Percentiles rank a stretch among this genome's conserved stretches.
phyloP scores from a whole-genome alignment of 2,329 filamentous ascomycete genomes.

The Camillea tinctor region DNA sequence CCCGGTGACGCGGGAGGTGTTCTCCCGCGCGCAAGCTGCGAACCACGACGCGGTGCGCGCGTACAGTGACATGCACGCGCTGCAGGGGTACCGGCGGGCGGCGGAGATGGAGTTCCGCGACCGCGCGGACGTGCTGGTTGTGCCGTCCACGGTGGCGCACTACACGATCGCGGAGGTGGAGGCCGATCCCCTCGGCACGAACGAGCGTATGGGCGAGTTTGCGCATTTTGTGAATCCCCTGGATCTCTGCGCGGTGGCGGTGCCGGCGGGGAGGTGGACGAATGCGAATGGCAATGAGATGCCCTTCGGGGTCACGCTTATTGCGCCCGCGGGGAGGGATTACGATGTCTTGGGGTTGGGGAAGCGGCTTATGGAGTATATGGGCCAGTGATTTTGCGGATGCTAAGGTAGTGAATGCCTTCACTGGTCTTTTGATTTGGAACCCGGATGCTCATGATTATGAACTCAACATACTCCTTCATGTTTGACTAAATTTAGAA shows the following conservation, averaged over 20 bases:
- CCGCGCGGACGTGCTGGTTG: slow-evolving; percentile 45
- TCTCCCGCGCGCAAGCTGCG: neutral
- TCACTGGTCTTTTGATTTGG: too few species aligned
- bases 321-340: slow-evolving; percentile 35
- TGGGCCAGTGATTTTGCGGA: neutral
- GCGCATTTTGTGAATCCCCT: slow-evolving; percentile 56
- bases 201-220: slow-evolving; percentile 48
- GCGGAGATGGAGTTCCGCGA: slow-evolving; percentile 22
- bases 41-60: neutral
- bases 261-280: slow-evolving; percentile 24
- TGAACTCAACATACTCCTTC: too few species aligned
- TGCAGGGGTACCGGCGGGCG: slow-evolving; percentile 15
- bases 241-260: slow-evolving; percentile 47
- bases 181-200: slow-evolving; percentile 48
- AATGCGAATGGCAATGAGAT: slow-evolving; percentile 24
- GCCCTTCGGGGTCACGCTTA: slow-evolving; percentile 39
- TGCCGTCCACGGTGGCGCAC: slow-evolving; percentile 49
- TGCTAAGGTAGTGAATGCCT: too few species aligned
- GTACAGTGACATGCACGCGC: slow-evolving; percentile 3
- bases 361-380: neutral
- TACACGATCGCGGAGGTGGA: slow-evolving; percentile 49
- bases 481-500: too few species aligned
- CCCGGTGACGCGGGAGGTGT: slow-evolving; percentile 39
- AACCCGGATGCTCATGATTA: too few species aligned
- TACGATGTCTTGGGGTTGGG: slow-evolving; percentile 33